Base-by-base conservation (phyloP, 2,329 filamentous ascomycete genomes). In the Aureobasidium mangrovei region DNA sequence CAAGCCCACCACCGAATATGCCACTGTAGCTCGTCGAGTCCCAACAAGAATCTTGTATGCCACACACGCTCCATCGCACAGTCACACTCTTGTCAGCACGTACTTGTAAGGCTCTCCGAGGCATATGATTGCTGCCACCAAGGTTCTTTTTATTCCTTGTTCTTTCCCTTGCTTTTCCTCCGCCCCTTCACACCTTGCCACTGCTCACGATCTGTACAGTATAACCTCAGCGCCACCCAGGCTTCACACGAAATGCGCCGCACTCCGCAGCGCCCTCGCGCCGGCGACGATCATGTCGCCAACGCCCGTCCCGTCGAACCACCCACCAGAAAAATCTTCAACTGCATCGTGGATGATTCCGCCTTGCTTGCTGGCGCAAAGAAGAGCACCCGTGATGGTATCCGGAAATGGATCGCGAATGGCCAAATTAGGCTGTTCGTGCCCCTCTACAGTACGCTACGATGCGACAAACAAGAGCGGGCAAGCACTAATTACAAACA, bases 301-400 rank as follows among this genome's bases (percentile, higher is more conserved):
- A 36, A 31, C 18, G 36, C 36, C 40, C 53, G 45, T 39, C 26
- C 44, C 33, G 35, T 51, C 28, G 43, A 55, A 32, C 53, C 53
- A 33, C 53, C 46, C 12, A 40, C 40, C 32, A 70, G 73, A 60
- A 77, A 76, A 67, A 62, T 76, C 55, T 77, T 77, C 70, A 77
- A 77, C 67, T 77, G 74, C 64, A 77, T 77, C 59, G 73, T 76
- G 59, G 75, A 77, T 62, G 75, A 77, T 60, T 74, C 71, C 24
- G 74, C 75, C 32, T 62, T 77, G 59, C 69, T 77, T 54, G 73
- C 73, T 39, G 74, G 75, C 56, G 73, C 75, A 46, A 76, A 76
- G 68, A 73, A 70, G 63, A 74, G 72, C 64, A 77, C 74, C 54
- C 68, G 74, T 59, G 75, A 77, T 61, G 74, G 74, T 51, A 74